Evolutionary conservation across 2,329 filamentous ascomycete genomes (phyloP).

Genomic region (Epicoccum sorghinum): DNA sequence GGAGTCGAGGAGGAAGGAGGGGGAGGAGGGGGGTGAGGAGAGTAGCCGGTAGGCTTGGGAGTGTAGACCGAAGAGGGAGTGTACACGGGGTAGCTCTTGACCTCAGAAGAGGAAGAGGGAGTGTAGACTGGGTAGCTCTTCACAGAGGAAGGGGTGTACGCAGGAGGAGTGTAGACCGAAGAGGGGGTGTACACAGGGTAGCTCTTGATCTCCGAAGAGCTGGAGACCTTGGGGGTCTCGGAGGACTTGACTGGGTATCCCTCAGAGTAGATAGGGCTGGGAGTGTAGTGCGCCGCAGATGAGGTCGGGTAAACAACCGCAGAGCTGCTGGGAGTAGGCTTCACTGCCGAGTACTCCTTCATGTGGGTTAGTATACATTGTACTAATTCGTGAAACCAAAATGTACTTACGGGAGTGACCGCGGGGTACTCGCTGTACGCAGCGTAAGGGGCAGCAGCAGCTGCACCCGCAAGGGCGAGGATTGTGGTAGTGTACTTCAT

Average conservation of each 20-base stretch:
- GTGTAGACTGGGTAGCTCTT: not conserved
- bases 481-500: slow-evolving; percentile 41
- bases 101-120: not conserved
- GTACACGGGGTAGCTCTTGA: slow-evolving; percentile 1
- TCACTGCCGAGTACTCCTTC: not conserved
- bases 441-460: slow-evolving; percentile 26
- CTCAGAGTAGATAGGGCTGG: slow-evolving; percentile 1
- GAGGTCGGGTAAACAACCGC: not conserved
- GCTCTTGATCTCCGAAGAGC: not conserved
- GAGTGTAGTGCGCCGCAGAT: slow-evolving; percentile 3
- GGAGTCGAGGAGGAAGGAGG: not conserved
- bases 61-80: not conserved
- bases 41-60: not conserved
- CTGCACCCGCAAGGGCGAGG: slow-evolving; percentile 41
- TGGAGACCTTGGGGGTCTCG: not conserved
- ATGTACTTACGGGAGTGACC: slow-evolving; percentile 3
- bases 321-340: no score
- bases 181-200: not conserved
- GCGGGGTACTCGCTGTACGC: slow-evolving; percentile 10
- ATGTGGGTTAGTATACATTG: not conserved
- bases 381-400: no score
- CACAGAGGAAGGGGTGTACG: not conserved
- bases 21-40: not conserved
- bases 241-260: not conserved
- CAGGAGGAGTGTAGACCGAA: not conserved